Evolutionary conservation across 352 stramenopile genomes (phyloP), one percentile per base, ranked within the genome.

Genomic region (Pythium vanterpoolii): DNA sequence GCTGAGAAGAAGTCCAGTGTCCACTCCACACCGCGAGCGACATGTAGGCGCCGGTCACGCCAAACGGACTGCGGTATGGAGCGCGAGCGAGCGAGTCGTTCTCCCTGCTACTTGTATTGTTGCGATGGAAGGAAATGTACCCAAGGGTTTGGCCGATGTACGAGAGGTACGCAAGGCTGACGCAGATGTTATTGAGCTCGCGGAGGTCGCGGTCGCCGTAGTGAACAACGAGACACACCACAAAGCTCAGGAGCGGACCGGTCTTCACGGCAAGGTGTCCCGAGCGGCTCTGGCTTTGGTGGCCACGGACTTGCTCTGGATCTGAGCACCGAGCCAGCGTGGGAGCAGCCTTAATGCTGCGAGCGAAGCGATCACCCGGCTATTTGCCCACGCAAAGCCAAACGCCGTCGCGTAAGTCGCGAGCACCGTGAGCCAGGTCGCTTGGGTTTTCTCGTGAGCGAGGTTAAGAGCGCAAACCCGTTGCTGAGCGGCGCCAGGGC

Each of bases 361-460:
- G 8, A 72, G 43, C 10, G 60, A 43, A 11, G 39, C 26, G 19
- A 72, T 26, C 3, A 68, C 36, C 5, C 56, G 33, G 1, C 49
- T 50, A 27, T 71, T 68, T 27, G 33, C 68, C 62, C 58, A 69
- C 21, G 58, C 27, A 21, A 74, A 71, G 16, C 67, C 62, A 31
- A 69, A 64, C 23, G 26, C 42, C 2, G 55, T 57, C 8, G 55
- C 62, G 44, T 57, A 69, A 5, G 53, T 71, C 11, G 67, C 56
- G 4, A 62, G 56, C 1, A 74, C 9, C 3, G 62, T 67, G 14
- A 74, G 43, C 48, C 44, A 59, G 9, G 42, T 44, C 2, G 62
- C 34, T 6, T 62, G 16, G 8, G 38, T 19, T 18, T 19, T 18
- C 44, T 49, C 9, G 53, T 56, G 10, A 62, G 21, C 9, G 21